Base-by-base conservation (phyloP, 176 grass and related monocot genomes). In the Oryza meridionalis region DNA sequence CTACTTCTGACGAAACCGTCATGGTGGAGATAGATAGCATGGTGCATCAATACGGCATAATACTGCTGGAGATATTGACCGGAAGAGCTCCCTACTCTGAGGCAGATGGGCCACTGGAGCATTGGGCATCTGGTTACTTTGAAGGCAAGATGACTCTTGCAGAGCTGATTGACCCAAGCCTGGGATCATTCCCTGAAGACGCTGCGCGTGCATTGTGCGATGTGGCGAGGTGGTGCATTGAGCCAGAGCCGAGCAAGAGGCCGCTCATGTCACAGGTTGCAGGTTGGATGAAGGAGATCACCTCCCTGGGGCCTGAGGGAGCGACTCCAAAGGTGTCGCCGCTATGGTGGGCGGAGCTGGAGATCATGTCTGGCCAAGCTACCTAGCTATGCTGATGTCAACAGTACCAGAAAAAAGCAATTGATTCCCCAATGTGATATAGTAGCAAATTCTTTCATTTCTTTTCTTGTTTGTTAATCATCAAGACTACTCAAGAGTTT, bases 321-420 rank as follows among this genome's bases (percentile, higher is more conserved):
- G 90, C 91, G 15, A 91, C 76, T 21, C 90, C 95, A 4, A 94
- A 94, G 67, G 82, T 94, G 46, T 98, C 92, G 16, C 92, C 92
- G 4, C 80, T 98, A 44, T 98, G 95, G 95, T 98, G 95, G 95
- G 95, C 92, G 1, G 95, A 98, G 91, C 91, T 98, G 11, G 95
- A 98, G 88, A 94, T 98, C 80, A 87, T 87, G 78, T 81, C 85
- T 0, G 53, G 9, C 26, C 64, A 81, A 63, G 63, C 49, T 61
- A 81, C 24, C 49, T 51, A 51, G 15, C 46, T 49, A 49, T 9
- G 42, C 43, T 86, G 25, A 67, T 35, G 16, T 58, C 19, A 58
- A n/a, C 35, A 35, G 2, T 3, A 35, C 33, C 51, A 58, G 51
- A 17, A 58, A 58, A 58, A 6, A 58, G 17, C 17, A 58, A 58